Conservation (phyloP, 768 basidiomycete species). For the Rossbeevera mucosa region DNA sequence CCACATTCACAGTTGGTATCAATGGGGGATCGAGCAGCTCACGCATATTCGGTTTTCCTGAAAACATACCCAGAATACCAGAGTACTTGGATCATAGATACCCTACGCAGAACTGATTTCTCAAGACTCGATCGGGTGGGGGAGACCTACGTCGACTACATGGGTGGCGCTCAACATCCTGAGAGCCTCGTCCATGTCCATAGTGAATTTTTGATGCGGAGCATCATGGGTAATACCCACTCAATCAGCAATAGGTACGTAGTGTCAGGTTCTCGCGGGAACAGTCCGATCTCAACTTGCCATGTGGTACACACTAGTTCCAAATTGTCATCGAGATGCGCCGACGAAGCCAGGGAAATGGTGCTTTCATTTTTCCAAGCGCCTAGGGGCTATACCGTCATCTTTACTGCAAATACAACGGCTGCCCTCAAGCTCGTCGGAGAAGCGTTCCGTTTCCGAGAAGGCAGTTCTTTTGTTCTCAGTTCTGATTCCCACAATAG, state of each 20-base stretch:
- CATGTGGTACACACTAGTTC: constrained; percentile 47
- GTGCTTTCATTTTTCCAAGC: constrained; percentile 77
- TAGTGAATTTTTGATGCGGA: constrained; percentile 59
- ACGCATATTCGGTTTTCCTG: constrained; percentile 49
- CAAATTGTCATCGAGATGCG: constrained; percentile 59
- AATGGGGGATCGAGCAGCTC: constrained; percentile 34
- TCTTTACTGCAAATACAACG: constrained; percentile 79
- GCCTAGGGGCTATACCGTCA: constrained; percentile 69
- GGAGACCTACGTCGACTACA: constrained; percentile 82
- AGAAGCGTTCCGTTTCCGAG: constrained; percentile 69
- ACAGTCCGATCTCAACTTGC: not conserved
- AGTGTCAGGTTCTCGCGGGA: constrained; percentile 6
- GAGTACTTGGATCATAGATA: constrained; percentile 66
- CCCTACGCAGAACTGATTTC: constrained; percentile 61
- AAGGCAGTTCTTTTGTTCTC: constrained; percentile 59
- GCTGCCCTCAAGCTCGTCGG: constrained; percentile 79
- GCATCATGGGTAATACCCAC: constrained; percentile 78
- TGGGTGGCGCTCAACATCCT: constrained; percentile 80
- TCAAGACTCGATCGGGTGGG: constrained; percentile 52
- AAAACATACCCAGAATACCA: constrained; percentile 50
- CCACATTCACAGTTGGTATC: constrained; percentile 20
- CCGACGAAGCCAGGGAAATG: constrained; percentile 63
- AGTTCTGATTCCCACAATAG: constrained; percentile 81
- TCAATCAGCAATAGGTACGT: constrained; percentile 80
- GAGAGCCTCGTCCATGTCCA: constrained; percentile 71